Base-by-base conservation (phyloP, 1,139 yeast genomes). In the Pichia sp. region DNA sequence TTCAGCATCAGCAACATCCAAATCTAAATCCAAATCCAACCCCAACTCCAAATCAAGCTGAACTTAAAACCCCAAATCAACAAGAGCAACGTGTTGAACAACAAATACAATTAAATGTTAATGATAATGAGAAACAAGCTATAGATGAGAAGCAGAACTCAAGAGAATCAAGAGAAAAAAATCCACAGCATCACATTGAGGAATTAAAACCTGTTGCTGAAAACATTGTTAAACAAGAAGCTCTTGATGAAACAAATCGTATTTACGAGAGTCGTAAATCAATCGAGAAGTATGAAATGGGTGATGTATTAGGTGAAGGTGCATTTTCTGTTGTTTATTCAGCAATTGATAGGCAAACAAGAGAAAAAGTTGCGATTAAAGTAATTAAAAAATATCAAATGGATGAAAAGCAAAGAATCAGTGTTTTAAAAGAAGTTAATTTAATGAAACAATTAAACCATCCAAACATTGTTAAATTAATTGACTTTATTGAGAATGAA, bases 241-340 rank as follows among this genome's bases (percentile, higher is more conserved):
- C 71, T 37, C n/a, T 39, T 26, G 48, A 45, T 28, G 66, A 66
- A 58, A 65, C 64, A 56, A 65, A 64, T 50, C 64, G 63, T 48
- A 65, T 58, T 60, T 61, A 65, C 58, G 74, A 73, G 27, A 64
- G 69, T 45, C 80, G 77, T 55, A 78, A 76, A 32, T 76, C 78
- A 1, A 65, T 77, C 32, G 77, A 74, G 31, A 57, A 71, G 33
- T 80, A 75, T 60, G 62, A 65, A 43, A 67, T 78, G 44, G 53
- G 73, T 50, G 76, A 72, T 29, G 73, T 73, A 51, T 68, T 84
- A 10, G 90, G 90, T 1, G 92, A 86, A 63, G 97, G 97, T 18
- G 97, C 97, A 0, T 90, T 90, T 64, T 86, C 96, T 4, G 76
- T 79, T 29, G 97, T 90, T 5, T 89, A 82, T 67, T 79, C 79